Base-by-base conservation (phyloP, 176 grass and related monocot genomes). In the Coix lacrymajobi region DNA sequence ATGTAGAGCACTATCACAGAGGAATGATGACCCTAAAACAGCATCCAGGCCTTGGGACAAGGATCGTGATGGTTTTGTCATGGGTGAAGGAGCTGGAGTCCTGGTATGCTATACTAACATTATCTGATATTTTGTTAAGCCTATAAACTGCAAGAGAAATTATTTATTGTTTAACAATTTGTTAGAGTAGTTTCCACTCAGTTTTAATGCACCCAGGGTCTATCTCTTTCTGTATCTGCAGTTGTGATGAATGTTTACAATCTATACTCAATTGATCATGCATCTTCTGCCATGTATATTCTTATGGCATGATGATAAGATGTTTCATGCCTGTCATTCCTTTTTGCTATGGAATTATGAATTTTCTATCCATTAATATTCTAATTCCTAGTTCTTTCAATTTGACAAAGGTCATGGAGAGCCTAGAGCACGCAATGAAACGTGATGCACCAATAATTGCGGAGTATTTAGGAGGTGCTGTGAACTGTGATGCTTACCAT, bases 401-500 rank as follows among this genome's bases (percentile, higher is more conserved):
- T 28, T 75, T 60, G 74, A 39, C 56, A 82, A 66, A 98, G 93
- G 96, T 99, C 75, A 88, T 99, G 96, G 96, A 99, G 91, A 99
- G 96, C 77, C 84, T 99, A 74, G 96, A 96, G 56, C 93, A 99
- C 80, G 96, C 96, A 66, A 92, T 96, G 96, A 94, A 99, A 78
- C 90, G 96, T 51, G 93, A 84, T 77, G 96, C 96, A 37, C 93
- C 89, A 7, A 92, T 99, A 31, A 80, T 99, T 79, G 96, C 96
- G 0, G 96, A 96, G 78, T 99, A 96, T 86, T 80, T 99, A 30
- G 96, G 96, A 58, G 96, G 96, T 83, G 96, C 96, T 54, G 96
- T 99, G 71, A 99, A 96, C 82, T 99, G 96, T 85, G 96, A 99
- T 85, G 96, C 96, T 73, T 94, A 99, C 81, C 96, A 99, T 86